Percentiles rank a stretch among this genome's conserved stretches.
phyloP scores from a whole-genome alignment of 257 asterid genomes.

The Solanum infundibuliforme region DNA sequence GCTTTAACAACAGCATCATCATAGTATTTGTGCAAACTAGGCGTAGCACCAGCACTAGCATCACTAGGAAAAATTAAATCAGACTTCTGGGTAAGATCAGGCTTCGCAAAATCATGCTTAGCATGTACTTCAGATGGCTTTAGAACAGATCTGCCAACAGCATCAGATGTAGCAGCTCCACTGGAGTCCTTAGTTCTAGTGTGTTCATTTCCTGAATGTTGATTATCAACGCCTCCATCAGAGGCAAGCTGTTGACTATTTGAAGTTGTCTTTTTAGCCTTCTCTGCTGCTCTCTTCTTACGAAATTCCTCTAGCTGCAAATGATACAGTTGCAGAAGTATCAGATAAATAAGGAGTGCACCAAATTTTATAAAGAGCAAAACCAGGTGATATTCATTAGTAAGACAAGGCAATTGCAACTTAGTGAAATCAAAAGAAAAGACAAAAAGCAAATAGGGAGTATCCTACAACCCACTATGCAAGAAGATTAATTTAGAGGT shows the following conservation, averaged over 20 bases:
- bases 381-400: background rate
- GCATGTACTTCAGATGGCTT: slow-evolving; percentile 18
- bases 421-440: background rate
- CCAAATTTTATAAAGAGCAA: background rate
- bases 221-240: slow-evolving; percentile 33
- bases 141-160: slow-evolving; percentile 22
- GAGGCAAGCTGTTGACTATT: slow-evolving; percentile 24
- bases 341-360: background rate
- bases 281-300: slow-evolving; percentile 71
- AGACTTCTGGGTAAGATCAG: slow-evolving; percentile 18
- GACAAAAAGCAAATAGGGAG: background rate
- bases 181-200: slow-evolving; percentile 29
- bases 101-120: slow-evolving; percentile 25
- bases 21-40: background rate
- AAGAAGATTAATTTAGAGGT: background rate
- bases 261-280: slow-evolving; percentile 47
- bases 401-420: background rate
- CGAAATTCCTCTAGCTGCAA: slow-evolving; percentile 88
- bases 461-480: background rate
- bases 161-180: slow-evolving; percentile 48
- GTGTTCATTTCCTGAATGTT: slow-evolving; percentile 32
- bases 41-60: slow-evolving; percentile 1
- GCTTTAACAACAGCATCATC: background rate
- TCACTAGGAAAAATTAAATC: slow-evolving; percentile 17
- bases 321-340: background rate